A percentile compares a stretch with the other conserved stretches of the same genome.
These are phyloP conservation scores for Penicillium sp. DNA, from an alignment of 2,329 filamentous ascomycete species.

Conservation along the genomic window DNA sequence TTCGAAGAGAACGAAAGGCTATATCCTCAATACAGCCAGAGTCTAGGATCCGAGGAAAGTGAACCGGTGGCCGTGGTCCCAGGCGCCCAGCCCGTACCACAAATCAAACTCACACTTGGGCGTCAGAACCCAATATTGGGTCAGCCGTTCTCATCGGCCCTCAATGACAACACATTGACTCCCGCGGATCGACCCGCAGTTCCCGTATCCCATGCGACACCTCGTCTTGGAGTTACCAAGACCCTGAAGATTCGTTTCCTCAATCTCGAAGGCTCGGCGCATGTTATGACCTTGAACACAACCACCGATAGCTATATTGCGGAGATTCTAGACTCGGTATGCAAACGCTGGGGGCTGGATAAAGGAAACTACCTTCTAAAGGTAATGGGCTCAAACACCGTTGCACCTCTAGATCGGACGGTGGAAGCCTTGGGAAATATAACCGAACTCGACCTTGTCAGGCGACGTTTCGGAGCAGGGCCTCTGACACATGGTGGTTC, in stretches of 20 bases:
- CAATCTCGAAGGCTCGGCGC: conserved; percentile 58
- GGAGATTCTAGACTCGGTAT: conserved; percentile 65
- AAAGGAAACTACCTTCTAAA: conserved; percentile 64
- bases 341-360: conserved; percentile 63
- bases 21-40: conserved; percentile 52
- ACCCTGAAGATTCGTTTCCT: conserved; percentile 62
- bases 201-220: conserved; percentile 49
- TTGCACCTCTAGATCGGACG: conserved; percentile 64
- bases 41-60: conserved; percentile 31
- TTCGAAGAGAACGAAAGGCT: conserved; percentile 59
- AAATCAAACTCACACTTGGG: conserved; percentile 24
- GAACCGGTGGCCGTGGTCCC: conserved; percentile 26
- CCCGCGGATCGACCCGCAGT: conserved; percentile 49
- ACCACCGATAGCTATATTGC: conserved; percentile 67
- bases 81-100: conserved; percentile 19
- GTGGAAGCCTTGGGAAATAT: conserved; percentile 63
- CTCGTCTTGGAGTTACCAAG: conserved; percentile 58
- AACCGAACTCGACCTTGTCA: conserved; percentile 61
- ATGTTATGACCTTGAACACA: conserved; percentile 56
- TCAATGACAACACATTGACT: conserved; percentile 46
- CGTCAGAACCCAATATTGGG: conserved; percentile 46
- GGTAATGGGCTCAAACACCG: conserved; percentile 62
- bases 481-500: conserved; percentile 58
- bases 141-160: conserved; percentile 47
- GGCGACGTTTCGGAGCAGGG: conserved; percentile 63